Percentiles rank a stretch among this genome's conserved stretches.
These are phyloP conservation scores for Pleurostoma richardsiae DNA, from an alignment of 2,329 filamentous ascomycete species.

Conservation along the genomic window DNA sequence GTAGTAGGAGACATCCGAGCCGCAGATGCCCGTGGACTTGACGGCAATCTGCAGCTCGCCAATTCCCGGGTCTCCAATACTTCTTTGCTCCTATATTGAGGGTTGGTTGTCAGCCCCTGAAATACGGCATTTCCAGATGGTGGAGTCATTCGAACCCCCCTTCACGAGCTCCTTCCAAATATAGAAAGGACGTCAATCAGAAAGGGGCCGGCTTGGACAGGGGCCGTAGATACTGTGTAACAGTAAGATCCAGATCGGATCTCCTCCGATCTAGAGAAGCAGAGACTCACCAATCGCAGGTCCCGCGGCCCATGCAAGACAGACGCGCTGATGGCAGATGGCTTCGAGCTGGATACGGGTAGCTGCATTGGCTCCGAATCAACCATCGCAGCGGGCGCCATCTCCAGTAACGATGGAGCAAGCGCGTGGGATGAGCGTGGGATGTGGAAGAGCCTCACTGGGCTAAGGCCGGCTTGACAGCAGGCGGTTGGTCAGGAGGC, in stretches of 20 bases:
- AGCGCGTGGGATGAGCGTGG: conserved; percentile 25
- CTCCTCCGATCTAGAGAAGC: conserved; percentile 2
- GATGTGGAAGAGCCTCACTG: not conserved
- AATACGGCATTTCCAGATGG: not conserved
- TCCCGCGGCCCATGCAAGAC: conserved; percentile 54
- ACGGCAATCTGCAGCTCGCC: conserved; percentile 62
- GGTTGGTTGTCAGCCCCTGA: conserved; percentile 7
- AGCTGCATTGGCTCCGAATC: conserved; percentile 37
- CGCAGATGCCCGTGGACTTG: conserved; percentile 63
- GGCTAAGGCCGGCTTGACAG: not conserved
- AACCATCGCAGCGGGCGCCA: conserved; percentile 46
- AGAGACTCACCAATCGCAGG: conserved; percentile 47
- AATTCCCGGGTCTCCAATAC: conserved; percentile 36
- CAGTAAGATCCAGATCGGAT: conserved; percentile 13
- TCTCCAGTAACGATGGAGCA: conserved; percentile 22
- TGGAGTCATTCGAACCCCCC: not conserved
- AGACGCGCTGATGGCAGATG: conserved; percentile 43
- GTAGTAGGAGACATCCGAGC: conserved; percentile 67
- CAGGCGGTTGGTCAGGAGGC: not conserved
- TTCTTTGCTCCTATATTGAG: conserved; percentile 40
- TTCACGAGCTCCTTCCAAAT: conserved; percentile 1
- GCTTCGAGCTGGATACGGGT: conserved; percentile 33
- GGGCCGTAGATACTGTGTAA: conserved; percentile 21
- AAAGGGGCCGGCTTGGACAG: not conserved
- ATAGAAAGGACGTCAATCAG: conserved; percentile 3